Evolutionary conservation across 1,284 basidiomycete genomes (phyloP), one percentile per base, ranked within the genome.

Genomic region (Cryptococcus sp.): DNA sequence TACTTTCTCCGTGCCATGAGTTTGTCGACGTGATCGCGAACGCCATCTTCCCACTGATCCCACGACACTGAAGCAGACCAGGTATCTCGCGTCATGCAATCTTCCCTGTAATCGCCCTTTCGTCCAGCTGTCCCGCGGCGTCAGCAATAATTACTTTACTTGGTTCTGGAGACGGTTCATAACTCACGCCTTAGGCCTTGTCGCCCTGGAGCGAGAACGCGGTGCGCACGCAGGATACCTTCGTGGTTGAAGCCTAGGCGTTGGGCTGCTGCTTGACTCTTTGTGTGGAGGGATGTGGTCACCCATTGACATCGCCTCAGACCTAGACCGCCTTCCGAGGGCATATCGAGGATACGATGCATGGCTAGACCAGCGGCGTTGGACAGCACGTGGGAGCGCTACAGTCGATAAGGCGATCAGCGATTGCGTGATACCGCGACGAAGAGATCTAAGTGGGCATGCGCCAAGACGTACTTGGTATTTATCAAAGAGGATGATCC

Each of bases 221-320:
- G 46, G n/a, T 63, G 52, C 4, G 59, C 52, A n/a, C 64, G 57
- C 7, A 70, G 50, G 15, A 62, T 29, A 13, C 68, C 68, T 50
- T 70, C 68, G 23, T 50, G 26, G n/a, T 55, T 59, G 59, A 62
- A 70, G 1, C 68, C 68, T 34, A 70, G 43, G 23, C 68, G 57
- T 19, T 52, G 19, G 0, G 66, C 61, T 1, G 66, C 61, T 20
- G 54, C 56, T 8, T 54, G 47, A 38, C 58, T 61, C 38, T 58
- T 58, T 26, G 57, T 47, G 50, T 70, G 68, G 34, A 68, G 45
- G 16, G 60, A 58, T 29, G 64, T 65, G 0, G 66, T 59, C 50
- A 66, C 65, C 68, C 68, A 70, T 56, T 70, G 68, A 58, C 61
- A 64, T 3, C 68, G 54, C 37, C 68, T 59, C 3, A 66, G 57